Base-by-base conservation (phyloP, 164 flowering plant genomes). In the Nymphaea thermarum region DNA sequence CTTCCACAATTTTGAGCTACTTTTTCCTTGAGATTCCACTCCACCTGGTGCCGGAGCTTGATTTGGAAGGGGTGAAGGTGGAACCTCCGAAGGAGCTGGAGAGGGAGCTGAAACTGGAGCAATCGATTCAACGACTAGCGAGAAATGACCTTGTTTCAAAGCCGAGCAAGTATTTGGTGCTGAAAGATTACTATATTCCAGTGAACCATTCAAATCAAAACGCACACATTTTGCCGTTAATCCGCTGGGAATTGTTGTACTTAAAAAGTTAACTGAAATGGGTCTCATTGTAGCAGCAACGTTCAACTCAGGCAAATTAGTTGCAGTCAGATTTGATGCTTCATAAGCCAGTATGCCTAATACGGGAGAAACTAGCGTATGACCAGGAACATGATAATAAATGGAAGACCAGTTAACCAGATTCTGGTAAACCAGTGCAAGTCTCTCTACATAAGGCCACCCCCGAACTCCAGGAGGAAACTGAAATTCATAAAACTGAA, bases 371-470 rank as follows among this genome's bases (percentile, higher is more conserved):
- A 90, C 69, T 70, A 81, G 81, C 2, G 84, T 75, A 65, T 83
- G 86, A 16, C 85, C 86, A 6, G 80, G 72, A 6, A 88, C 68
- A 5, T 82, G 80, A 59, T 89, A 91, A 71, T 83, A 91, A 14
- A 55, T 5, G 0, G 15, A 6, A 5, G 97, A 87, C 91, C 84
- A 89, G 67, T 85, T 87, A 10, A 86, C 94, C 76, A 91, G 67
- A 63, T 87, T 89, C 18, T 91, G 98, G 71, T 87, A 93, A 15
- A 93, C 97, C 62, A 93, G 71, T 70, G 82, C 87, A 42, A 93
- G 87, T 82, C 97, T 86, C 81, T 84, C 73, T 6, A 87, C 95
- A 77, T 86, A 93, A 5, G 97, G 97, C 44, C 62, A 44, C 74
- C 17, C 94, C 5, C 73, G n/a, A 5, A 91, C 85, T 16, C 95